Conservation (phyloP, 1,284 basidiomycete species). For the Cronartium ribicola region DNA sequence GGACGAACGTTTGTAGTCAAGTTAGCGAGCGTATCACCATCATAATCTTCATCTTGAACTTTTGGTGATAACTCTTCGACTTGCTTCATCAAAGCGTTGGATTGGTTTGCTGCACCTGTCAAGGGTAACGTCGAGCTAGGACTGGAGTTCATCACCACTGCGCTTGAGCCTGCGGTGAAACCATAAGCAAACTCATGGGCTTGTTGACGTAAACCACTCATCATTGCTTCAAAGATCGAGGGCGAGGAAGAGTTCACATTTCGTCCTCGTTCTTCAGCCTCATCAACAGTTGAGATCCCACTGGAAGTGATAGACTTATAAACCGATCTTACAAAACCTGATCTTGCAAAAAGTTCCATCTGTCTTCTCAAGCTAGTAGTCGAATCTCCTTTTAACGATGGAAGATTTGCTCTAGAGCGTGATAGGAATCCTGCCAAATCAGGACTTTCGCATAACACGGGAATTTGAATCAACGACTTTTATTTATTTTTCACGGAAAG, state of each 20-base stretch:
- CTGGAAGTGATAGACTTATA: conserved; percentile 83
- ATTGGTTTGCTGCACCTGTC: background rate
- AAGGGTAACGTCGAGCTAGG: conserved; percentile 6
- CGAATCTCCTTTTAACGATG: conserved; percentile 47
- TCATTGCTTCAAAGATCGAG: conserved; percentile 89
- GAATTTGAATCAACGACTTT: conserved; percentile 68
- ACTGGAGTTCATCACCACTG: conserved; percentile 54
- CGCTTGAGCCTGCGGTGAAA: conserved; percentile 64
- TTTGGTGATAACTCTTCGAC: background rate
- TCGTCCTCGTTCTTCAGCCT: conserved; percentile 69
- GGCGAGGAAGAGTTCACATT: conserved; percentile 67
- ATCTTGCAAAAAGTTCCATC: conserved; percentile 59
- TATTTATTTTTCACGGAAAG: background rate
- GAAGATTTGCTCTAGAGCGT: conserved; percentile 71
- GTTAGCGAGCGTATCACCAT: background rate
- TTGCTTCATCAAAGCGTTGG: background rate
- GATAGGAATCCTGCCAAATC: conserved; percentile 83
- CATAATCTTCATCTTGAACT: conserved; percentile 6
- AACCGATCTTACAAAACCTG: conserved; percentile 69
- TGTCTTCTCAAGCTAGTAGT: conserved; percentile 25
- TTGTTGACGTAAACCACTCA: conserved; percentile 77
- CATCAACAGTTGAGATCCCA: conserved; percentile 33
- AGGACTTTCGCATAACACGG: conserved; percentile 72
- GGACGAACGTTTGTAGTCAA: conserved; percentile 13
- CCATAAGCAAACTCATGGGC: conserved; percentile 76